Evolutionary conservation across 2,329 filamentous ascomycete species (phyloP), one percentile per base, ranked within the genome.

Genomic region (Xylariaceae sp.): DNA sequence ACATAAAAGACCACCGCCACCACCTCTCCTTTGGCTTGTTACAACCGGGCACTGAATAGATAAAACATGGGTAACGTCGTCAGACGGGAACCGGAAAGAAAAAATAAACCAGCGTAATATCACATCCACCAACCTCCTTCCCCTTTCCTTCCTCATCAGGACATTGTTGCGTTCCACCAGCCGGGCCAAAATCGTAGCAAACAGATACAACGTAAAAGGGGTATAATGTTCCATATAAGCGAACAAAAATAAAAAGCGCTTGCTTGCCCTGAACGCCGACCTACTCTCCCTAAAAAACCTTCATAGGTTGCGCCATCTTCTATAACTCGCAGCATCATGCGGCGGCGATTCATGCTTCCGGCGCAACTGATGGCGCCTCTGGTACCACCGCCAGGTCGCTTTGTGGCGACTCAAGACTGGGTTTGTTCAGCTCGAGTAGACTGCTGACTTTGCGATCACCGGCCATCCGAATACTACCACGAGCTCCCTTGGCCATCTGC

Each of bases 391-490:
- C 44, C n/a, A 74, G 73, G 49, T 72, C 75, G 61, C 73, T 73
- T 56, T 73, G 71, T 30, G 77, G 66, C 3, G 75, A 74, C 62
- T 80, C 75, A n/a, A 77, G 64, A 17, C 70, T 69, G 45, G 71
- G 51, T 13, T 62, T 58, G 52, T 47, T 69, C 6, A 69, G 58
- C 34, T 78, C 74, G 47, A 68, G 66, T 54, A 74, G 62, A 9
- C 67, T 66, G 45, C 74, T 75, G 42, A 71, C 64, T 69, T 78
- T 80, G 48, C 75, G 73, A 50, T 78, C 79, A 48, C 71, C 74
- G 4, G 80, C 78, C 42, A 88, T 71, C 53, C 85, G 82, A 54
- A 90, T 82, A 69, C 86, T 90, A 47, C 87, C 88, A 61, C 87
- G 80, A 55, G 77, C 76, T 55, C 86, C 82, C 68, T 88, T 85